Evolutionary conservation across 257 asterid genomes (phyloP).

Genomic region (Rubia yunnanensis): DNA sequence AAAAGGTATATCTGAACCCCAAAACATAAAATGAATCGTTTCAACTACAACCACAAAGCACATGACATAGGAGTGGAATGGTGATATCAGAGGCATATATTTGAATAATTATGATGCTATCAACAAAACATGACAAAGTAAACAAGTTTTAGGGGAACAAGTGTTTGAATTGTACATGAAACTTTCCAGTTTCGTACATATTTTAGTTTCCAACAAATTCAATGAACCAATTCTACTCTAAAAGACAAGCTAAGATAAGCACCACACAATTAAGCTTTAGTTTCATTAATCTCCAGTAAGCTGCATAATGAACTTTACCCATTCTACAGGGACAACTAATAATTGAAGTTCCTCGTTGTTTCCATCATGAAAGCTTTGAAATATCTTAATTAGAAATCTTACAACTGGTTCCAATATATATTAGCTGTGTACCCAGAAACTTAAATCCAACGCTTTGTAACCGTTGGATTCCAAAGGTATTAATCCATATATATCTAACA

Average conservation of each 20-base stretch:
- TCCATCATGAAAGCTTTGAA: not conserved
- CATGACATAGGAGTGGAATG: not conserved
- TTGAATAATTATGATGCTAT: not conserved
- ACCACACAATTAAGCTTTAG: not conserved
- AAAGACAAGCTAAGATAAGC: not conserved
- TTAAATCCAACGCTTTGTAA: not conserved
- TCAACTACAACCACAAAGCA: not conserved
- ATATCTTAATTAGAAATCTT: not conserved
- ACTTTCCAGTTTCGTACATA: no score
- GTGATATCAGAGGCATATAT: not conserved
- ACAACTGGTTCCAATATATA: not conserved
- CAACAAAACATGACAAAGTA: not conserved
- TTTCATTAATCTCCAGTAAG: not conserved
- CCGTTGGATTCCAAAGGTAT: not conserved
- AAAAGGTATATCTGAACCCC: not conserved
- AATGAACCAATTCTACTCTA: not conserved
- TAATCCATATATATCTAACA: not conserved
- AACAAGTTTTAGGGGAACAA: not conserved
- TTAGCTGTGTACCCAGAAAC: not conserved
- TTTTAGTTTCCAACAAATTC: not conserved
- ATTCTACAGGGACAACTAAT: not conserved
- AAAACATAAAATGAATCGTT: not conserved
- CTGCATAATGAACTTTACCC: not conserved
- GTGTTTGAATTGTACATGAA: not conserved
- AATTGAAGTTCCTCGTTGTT: not conserved